Percentiles rank a stretch among this genome's conserved stretches.
Conservation (phyloP, 371 early-diverging fungal species). For the Mortierella sp. region DNA sequence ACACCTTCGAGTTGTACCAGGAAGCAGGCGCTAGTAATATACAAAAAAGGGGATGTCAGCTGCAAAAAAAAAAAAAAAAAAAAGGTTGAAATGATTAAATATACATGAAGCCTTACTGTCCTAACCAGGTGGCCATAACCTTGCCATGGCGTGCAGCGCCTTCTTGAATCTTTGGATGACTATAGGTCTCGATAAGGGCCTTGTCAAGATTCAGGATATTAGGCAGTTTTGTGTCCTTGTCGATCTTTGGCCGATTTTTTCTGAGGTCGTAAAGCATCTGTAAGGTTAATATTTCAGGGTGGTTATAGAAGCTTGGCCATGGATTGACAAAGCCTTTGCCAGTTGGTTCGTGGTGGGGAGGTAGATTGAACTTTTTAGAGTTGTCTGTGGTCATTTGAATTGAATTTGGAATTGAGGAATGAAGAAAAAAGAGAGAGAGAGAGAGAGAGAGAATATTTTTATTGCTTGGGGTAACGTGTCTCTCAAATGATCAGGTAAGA, state of each 20-base stretch:
- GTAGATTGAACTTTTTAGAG: conserved; percentile 6
- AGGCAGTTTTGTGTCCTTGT: conserved; percentile 23
- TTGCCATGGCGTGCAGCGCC: background rate
- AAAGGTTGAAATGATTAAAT: background rate
- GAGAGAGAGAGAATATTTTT: background rate
- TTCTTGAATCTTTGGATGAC: conserved; percentile 16
- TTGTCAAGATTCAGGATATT: conserved; percentile 27
- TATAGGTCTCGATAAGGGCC: conserved; percentile 20
- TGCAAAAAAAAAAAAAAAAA: background rate
- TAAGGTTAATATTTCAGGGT: conserved; percentile 15
- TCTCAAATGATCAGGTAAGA: no score
- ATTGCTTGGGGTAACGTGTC: no score
- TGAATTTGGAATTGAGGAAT: no score
- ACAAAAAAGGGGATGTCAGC: background rate
- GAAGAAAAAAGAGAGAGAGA: background rate
- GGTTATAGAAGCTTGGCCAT: conserved; percentile 56
- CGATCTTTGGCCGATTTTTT: conserved; percentile 26
- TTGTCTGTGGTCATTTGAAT: background rate
- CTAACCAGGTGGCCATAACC: conserved; percentile 62
- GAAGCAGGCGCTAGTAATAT: conserved; percentile 64
- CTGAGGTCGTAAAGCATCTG: conserved; percentile 26
- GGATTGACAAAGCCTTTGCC: conserved; percentile 60
- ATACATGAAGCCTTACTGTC: conserved; percentile 52
- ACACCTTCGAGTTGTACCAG: conserved; percentile 72
- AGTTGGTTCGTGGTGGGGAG: conserved; percentile 37